Evolutionary conservation across 306 rosid species (phyloP).

Genomic region (Lathyrus aphaca): DNA sequence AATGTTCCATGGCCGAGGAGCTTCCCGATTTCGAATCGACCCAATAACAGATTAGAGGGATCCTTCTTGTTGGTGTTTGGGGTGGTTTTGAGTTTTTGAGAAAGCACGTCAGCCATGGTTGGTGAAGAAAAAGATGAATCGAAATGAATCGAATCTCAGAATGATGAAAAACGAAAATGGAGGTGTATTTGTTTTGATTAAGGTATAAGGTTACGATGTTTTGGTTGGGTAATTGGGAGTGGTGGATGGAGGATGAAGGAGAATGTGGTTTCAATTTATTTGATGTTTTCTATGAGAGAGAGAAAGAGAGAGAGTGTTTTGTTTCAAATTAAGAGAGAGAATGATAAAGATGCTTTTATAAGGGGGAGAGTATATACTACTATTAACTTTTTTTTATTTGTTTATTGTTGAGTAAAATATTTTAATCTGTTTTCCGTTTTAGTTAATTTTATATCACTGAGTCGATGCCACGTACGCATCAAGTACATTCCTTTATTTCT

Average conservation of each 20-base stretch:
- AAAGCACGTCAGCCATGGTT: slow-evolving; percentile 50
- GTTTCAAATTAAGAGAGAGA: slow-evolving; percentile 10
- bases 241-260: slow-evolving; percentile 13
- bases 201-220: not conserved
- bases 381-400: not conserved
- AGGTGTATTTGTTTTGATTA: not conserved
- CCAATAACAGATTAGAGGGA: slow-evolving; percentile 51
- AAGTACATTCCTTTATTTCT: not conserved
- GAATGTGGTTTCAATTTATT: slow-evolving; percentile 41
- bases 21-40: slow-evolving; percentile 82
- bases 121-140: not conserved
- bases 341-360: slow-evolving; percentile 37
- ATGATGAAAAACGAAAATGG: not conserved
- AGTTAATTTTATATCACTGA: not conserved
- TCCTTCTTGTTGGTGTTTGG: slow-evolving; percentile 46
- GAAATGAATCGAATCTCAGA: not conserved
- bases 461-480: slow-evolving; percentile 29
- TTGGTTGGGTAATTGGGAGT: not conserved
- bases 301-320: not conserved
- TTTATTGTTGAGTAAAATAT: no score
- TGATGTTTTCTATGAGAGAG: slow-evolving; percentile 3
- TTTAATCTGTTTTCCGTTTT: no score
- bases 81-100: slow-evolving; percentile 16
- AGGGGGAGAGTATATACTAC: slow-evolving; percentile 45
- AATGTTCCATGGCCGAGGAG: slow-evolving; percentile 92